Conservation (phyloP, 1,284 basidiomycete genomes). For the Peniophora sp. region DNA sequence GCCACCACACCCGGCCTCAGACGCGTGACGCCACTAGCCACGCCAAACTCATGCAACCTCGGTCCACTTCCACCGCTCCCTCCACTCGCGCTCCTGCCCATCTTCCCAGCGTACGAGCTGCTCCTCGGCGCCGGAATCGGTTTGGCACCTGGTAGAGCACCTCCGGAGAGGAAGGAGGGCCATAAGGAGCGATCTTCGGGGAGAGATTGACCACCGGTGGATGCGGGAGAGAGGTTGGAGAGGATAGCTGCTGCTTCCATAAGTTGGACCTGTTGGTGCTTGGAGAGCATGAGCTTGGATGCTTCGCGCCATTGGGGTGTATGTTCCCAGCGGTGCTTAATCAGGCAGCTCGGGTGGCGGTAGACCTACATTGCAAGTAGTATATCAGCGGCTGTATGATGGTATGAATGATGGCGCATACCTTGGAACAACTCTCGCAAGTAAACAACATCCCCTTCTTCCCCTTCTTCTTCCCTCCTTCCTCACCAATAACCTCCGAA, state of each 20-base stretch:
- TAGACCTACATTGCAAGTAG: slow-evolving; percentile 56
- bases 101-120: slow-evolving; percentile 33
- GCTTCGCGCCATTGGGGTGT: slow-evolving; percentile 96
- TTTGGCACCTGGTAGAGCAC: slow-evolving; percentile 37
- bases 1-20: slow-evolving; percentile 52
- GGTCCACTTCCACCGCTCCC: slow-evolving; percentile 33
- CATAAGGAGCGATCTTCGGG: slow-evolving; percentile 89
- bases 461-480: slow-evolving; percentile 41
- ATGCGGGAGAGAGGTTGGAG: slow-evolving; percentile 66
- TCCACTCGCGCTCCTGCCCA: slow-evolving; percentile 23
- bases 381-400: not conserved
- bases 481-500: slow-evolving; percentile 11
- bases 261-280: slow-evolving; percentile 97
- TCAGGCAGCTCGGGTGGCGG: slow-evolving; percentile 88
- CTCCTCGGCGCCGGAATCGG: slow-evolving; percentile 19
- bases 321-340: slow-evolving; percentile 98
- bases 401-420: slow-evolving; percentile 19
- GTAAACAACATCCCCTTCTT: slow-evolving; percentile 82
- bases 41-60: slow-evolving; percentile 55
- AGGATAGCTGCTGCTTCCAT: slow-evolving; percentile 96
- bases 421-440: slow-evolving; percentile 91
- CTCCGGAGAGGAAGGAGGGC: slow-evolving; percentile 72
- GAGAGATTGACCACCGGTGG: slow-evolving; percentile 66
- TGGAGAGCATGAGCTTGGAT: slow-evolving; percentile 88
- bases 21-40: slow-evolving; percentile 40